Base-by-base conservation (phyloP, 1,284 basidiomycete genomes). In the Xerocomus nothofagi region DNA sequence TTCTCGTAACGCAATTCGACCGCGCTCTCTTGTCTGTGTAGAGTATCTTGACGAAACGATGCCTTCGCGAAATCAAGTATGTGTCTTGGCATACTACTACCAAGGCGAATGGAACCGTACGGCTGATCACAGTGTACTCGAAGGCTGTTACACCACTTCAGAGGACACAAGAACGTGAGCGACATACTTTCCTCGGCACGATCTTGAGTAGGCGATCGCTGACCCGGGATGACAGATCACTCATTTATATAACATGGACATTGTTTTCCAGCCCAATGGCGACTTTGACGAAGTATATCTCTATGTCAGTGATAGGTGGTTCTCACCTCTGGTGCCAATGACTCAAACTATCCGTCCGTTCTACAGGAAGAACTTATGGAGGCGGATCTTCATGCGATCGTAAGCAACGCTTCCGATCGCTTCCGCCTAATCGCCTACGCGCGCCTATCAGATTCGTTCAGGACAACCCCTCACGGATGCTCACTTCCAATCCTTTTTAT, bases 311-410 rank as follows among this genome's bases (percentile, higher is more conserved):
- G 39, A 51, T 47, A 15, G 39, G 15, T 37, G 36, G 21, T 31
- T 44, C 29, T 51, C 30, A 24, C 29, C 20, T 36, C 18, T 17
- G n/a, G n/a, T n/a, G 1, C 21, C 17, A 34, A 36, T 57, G 27
- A 45, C 40, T 11, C 14, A 52, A 17, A 3, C 36, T 18, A 38
- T 40, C 9, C n/a, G 12, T 40, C 36, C 14, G 30, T 17, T 18
- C 37, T 53, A 29, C 56, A 91, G 87, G 93, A 97, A 75, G 94
- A 98, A 70, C 83, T 98, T 56, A 99, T 99, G 97, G 97, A 99
- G 71, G 97, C 97, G 44, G 97, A 99, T 79, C 79, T 99, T 17
- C 97, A 99, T 66, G 97, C 96, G 18, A 99, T 99, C 69, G 94
- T 94, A 61, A 63, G 54, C 39, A 15, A 17, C 33, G 4, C 23